phyloP scores from a whole-genome alignment of 176 grass and related monocot species.

The Hyparrhenia diplandra region DNA sequence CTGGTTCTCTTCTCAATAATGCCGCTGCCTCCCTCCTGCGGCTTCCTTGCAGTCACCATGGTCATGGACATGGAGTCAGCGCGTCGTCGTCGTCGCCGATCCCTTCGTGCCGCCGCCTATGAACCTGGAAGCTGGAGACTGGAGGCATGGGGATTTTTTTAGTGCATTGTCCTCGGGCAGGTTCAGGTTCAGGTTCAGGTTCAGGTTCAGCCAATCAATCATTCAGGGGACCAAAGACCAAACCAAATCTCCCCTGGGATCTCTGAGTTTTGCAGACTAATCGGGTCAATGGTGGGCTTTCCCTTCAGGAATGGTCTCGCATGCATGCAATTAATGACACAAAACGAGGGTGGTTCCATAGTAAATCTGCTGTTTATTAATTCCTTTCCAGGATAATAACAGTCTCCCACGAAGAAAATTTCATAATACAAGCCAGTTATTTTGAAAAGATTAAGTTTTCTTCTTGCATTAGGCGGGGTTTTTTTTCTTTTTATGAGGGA shows the following conservation, averaged over 20 bases:
- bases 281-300: background rate
- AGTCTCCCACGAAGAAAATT: background rate
- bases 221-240: no score
- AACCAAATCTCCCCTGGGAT: background rate
- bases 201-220: background rate
- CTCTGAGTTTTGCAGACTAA: background rate
- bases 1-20: background rate
- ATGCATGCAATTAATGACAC: background rate
- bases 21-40: background rate
- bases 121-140: background rate
- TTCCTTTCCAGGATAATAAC: background rate
- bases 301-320: background rate
- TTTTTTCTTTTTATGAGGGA: no score
- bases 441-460: background rate
- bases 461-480: no score
- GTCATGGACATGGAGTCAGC: background rate
- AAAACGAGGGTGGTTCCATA: background rate
- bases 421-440: background rate
- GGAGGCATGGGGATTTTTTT: background rate
- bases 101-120: background rate
- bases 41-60: background rate
- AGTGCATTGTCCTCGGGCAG: no score
- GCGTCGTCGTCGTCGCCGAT: background rate
- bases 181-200: background rate
- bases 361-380: background rate